Evolutionary conservation across 75 land plant genomes (phyloP), one percentile per base, ranked within the genome.

Genomic region (Pinus albicaulis): DNA sequence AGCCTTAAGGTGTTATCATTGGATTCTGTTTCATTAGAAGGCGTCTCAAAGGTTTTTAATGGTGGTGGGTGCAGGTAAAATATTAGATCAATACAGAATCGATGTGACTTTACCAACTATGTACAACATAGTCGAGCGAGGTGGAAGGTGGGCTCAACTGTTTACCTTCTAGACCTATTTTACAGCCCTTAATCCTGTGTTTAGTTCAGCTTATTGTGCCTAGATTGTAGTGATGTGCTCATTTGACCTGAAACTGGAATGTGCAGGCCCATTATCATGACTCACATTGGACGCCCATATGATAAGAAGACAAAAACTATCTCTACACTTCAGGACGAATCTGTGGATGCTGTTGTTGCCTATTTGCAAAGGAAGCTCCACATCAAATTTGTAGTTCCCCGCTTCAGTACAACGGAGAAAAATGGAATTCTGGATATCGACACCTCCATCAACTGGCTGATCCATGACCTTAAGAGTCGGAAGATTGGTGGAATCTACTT

Each of bases 41-140:
- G 10, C 11, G 53, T 2, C 53, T 48, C 53, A 48, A 11, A 10
- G 12, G 53, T 48, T 48, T 48, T 48, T 2, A 48, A 48, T 48
- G 53, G 53, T 48, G 53, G 53, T 48, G 11, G 11, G 12, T 59
- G 23, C 87, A 86, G 87, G 87, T 8, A 86, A 80, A 76, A 78
- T 86, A 31, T 55, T 61, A 74, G 87, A 86, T 73, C 87, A 86
- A 73, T 86, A 86, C 71, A 55, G 87, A 56, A 86, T 86, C 23
- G 87, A 86, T 76, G 87, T 86, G 22, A 86, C 87, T 48, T 60
- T 86, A 15, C 87, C 87, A 59, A 86, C 87, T 55, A 86, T 86
- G 87, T 86, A 86, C 76, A 86, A 86, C 78, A 86, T 86, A 56
- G 86, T 86, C 24, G 87, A 86, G 68, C 87, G 87, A 26, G 87